Evolutionary conservation across 1,284 basidiomycete species (phyloP).

Genomic region (Marasmius oreades): DNA sequence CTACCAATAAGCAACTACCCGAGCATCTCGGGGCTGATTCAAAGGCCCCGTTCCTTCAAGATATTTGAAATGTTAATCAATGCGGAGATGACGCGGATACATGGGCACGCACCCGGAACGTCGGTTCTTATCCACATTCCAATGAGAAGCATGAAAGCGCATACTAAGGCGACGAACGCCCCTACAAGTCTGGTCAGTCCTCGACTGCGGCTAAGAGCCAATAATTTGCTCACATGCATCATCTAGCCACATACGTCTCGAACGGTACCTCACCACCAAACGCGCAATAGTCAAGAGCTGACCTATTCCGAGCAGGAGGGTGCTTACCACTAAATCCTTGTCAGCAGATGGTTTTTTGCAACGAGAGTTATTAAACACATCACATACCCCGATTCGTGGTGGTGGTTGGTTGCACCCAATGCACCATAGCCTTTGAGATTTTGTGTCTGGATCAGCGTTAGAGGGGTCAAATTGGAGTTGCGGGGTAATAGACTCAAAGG

Average conservation of each 20-base stretch:
- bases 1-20: slow-evolving; percentile 25
- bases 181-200: background rate
- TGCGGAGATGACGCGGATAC: background rate
- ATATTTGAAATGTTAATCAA: background rate
- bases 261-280: slow-evolving; percentile 20
- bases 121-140: slow-evolving; percentile 26
- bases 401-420: slow-evolving; percentile 10
- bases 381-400: slow-evolving; percentile 9
- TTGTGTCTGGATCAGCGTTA: background rate
- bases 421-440: slow-evolving; percentile 7
- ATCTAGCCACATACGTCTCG: slow-evolving; percentile 25
- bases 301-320: slow-evolving; percentile 21
- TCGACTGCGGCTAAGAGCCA: background rate
- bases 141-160: slow-evolving; percentile 19
- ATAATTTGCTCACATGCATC: slow-evolving; percentile 21
- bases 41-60: slow-evolving; percentile 2
- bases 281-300: slow-evolving; percentile 22
- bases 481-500: background rate
- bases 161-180: slow-evolving; percentile 21
- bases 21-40: slow-evolving; percentile 7
- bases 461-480: background rate
- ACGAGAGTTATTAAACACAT: background rate
- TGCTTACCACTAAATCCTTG: slow-evolving; percentile 16
- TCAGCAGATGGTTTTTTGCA: background rate
- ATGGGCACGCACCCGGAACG: slow-evolving; percentile 15